Base-by-base conservation (phyloP, 768 basidiomycete species). In the Termitomyces titanicus region DNA sequence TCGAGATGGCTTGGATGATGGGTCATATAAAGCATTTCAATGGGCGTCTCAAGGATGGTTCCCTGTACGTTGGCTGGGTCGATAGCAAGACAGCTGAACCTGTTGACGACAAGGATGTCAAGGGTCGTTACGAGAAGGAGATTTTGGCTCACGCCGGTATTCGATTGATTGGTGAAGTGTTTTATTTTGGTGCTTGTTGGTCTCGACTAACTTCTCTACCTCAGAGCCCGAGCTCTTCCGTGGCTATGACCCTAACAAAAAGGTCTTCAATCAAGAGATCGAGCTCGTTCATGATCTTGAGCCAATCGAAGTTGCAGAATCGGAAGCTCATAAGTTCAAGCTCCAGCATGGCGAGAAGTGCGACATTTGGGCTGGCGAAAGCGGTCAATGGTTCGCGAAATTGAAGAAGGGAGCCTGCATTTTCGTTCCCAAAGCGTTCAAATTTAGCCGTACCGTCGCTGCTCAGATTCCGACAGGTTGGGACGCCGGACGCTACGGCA, bases 1-100 rank as follows among this genome's bases (percentile, higher is more conserved):
- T 99, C 65, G 97, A 99, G 76, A 96, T 99, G 91, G 95, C 96
- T 3, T 99, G 96, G 95, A 87, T 98, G 72, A 98, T 95, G 92
- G 96, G 97, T 39, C 85, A 83, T 74, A 97, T 98, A 82, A 97
- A 95, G 72, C 94, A 99, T 77, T 96, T 98, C 72, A 92, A 99
- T 62, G 97, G 97, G 17, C 94, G 94, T 55, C 81, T 98, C 62
- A 94, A 96, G 75, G 85, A 90, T 62, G 94, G 93, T 42, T 83
- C 90, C 31, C 79, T 96, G 31, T 89, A 98, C 66, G 96, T 99
- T 62, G 97, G 97, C 33, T 99, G 97, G 97, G 94, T 98, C 47
- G 96, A 98, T 66, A 85, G 86, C 66, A 96, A 97, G 79, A 84
- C 89, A 13, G 82, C 77, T 42, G 95, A 98, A 60, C 94, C 97